Evolutionary conservation across 306 rosid genomes (phyloP).

Genomic region (Castanea sativa): DNA sequence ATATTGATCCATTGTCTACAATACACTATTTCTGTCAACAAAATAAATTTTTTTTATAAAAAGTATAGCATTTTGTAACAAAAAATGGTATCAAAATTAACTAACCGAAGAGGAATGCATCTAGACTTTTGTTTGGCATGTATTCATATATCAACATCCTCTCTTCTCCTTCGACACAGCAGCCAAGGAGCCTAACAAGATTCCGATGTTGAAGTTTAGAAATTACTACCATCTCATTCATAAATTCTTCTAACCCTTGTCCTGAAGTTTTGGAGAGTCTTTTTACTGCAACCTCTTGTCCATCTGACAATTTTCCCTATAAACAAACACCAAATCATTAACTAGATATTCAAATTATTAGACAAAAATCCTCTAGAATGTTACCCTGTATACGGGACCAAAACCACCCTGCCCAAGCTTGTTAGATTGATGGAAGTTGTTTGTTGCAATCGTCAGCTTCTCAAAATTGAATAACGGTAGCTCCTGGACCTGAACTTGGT

Average conservation of each 20-base stretch:
- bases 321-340: background rate
- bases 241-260: slow-evolving; percentile 47
- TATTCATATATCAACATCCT: slow-evolving; percentile 44
- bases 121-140: slow-evolving; percentile 53
- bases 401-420: slow-evolving; percentile 38
- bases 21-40: background rate
- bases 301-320: slow-evolving; percentile 35
- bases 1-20: too few relatives aligned
- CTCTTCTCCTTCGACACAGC: slow-evolving; percentile 41
- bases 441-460: slow-evolving; percentile 22
- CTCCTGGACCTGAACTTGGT: slow-evolving; percentile 23
- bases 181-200: slow-evolving; percentile 46
- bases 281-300: slow-evolving; percentile 43
- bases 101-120: slow-evolving; percentile 44
- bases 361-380: background rate
- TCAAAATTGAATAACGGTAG: slow-evolving; percentile 16
- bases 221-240: slow-evolving; percentile 41
- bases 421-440: slow-evolving; percentile 19
- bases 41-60: background rate
- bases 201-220: slow-evolving; percentile 53
- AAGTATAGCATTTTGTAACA: background rate
- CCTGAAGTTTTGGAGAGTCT: slow-evolving; percentile 39
- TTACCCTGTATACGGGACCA: slow-evolving; percentile 34
- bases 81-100: background rate
- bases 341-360: background rate